These are phyloP conservation scores for Eucalyptus marginata DNA, from an alignment of 345 rosid genomes.

Conservation along the genomic window DNA sequence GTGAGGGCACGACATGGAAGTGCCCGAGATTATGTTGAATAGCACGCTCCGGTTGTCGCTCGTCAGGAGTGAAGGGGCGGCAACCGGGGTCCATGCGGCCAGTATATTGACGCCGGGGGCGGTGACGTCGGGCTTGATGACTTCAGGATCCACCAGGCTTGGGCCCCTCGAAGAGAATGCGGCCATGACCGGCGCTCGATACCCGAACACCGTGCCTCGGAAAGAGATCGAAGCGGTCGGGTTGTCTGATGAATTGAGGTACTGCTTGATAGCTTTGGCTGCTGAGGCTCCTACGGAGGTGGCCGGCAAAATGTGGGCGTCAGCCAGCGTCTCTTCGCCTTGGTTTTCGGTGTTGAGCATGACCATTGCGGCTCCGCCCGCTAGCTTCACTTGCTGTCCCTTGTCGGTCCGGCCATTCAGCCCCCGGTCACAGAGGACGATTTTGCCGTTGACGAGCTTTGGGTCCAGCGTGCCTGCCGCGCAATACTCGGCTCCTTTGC, in stretches of 20 bases:
- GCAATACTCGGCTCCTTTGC: slow-evolving; percentile 30
- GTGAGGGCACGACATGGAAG: slow-evolving; percentile 91
- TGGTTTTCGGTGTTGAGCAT: slow-evolving; percentile 22
- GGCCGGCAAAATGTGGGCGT: slow-evolving; percentile 60
- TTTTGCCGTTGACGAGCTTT: slow-evolving; percentile 36
- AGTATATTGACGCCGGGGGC: slow-evolving; percentile 79
- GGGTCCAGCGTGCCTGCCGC: not conserved
- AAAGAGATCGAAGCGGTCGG: slow-evolving; percentile 47
- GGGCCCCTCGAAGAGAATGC: slow-evolving; percentile 88
- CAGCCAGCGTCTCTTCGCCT: slow-evolving; percentile 63
- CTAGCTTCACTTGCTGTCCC: slow-evolving; percentile 24
- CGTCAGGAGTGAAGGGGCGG: slow-evolving; percentile 29
- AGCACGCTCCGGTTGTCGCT: slow-evolving; percentile 45
- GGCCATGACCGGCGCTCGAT: slow-evolving; percentile 53
- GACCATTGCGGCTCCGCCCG: slow-evolving; percentile 68
- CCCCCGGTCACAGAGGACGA: slow-evolving; percentile 48
- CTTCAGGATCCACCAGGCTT: slow-evolving; percentile 28
- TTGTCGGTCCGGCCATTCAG: slow-evolving; percentile 28
- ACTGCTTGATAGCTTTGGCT: slow-evolving; percentile 20
- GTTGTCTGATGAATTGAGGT: slow-evolving; percentile 21
- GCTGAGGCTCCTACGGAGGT: slow-evolving; percentile 32
- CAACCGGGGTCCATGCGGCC: slow-evolving; percentile 64
- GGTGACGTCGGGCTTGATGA: slow-evolving; percentile 69
- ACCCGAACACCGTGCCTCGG: slow-evolving; percentile 40
- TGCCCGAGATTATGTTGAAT: slow-evolving; percentile 70